These are phyloP conservation scores for Marvania coccoides DNA, from an alignment of 139 green algal species.

Conservation along the genomic window DNA sequence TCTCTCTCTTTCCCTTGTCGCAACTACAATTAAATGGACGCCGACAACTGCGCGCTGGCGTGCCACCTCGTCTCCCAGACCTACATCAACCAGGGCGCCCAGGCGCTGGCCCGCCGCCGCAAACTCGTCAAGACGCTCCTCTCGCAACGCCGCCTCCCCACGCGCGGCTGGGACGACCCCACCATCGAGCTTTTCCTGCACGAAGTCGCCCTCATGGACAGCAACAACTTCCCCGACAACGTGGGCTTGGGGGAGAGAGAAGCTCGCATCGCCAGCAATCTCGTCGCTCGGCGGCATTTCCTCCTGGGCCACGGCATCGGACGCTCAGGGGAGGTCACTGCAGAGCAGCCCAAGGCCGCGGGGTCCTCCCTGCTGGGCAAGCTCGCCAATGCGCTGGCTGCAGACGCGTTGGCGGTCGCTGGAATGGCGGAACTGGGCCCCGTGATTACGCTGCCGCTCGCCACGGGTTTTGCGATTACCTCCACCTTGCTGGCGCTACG, in stretches of 20 bases:
- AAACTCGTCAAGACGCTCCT: slow-evolving; percentile 71
- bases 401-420: slow-evolving; percentile 67
- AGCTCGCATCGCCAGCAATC: slow-evolving; percentile 62
- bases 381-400: slow-evolving; percentile 59
- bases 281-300: slow-evolving; percentile 73
- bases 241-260: slow-evolving; percentile 92
- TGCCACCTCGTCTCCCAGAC: slow-evolving; percentile 42
- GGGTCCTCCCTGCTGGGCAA: slow-evolving; percentile 81
- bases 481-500: slow-evolving; percentile 58
- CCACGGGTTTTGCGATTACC: slow-evolving; percentile 90
- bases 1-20: neutral
- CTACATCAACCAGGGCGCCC: slow-evolving; percentile 69
- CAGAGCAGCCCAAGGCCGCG: slow-evolving; percentile 95
- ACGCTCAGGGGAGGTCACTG: slow-evolving; percentile 78
- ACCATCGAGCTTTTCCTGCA: slow-evolving; percentile 84
- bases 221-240: slow-evolving; percentile 91
- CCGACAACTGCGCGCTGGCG: slow-evolving; percentile 44
- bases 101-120: slow-evolving; percentile 35
- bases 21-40: slow-evolving; percentile 43
- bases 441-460: slow-evolving; percentile 76
- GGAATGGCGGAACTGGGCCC: slow-evolving; percentile 47
- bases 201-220: slow-evolving; percentile 88
- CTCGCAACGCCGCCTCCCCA: slow-evolving; percentile 59
- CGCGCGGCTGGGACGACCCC: slow-evolving; percentile 75
- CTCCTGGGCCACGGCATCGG: slow-evolving; percentile 89